Base-by-base conservation (phyloP, 2,329 filamentous ascomycete genomes). In the Diaporthe sp. region DNA sequence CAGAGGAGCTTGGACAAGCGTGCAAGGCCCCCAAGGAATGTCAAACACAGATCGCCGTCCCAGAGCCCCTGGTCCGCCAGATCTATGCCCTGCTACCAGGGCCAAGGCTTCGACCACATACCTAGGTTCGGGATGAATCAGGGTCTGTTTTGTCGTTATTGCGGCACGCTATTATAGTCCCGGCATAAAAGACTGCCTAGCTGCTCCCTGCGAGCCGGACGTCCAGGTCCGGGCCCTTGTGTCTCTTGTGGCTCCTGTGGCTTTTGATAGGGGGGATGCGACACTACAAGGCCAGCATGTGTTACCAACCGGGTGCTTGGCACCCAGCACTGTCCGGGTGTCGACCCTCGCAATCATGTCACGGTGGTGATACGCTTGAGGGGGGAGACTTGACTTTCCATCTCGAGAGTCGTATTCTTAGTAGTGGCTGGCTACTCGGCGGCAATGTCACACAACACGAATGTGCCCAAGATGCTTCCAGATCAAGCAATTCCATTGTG, bases 401-500 rank as follows among this genome's bases (percentile, higher is more conserved):
- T 74, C 75, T 74, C 75, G 72, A 76, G 72, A 74, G 75, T 76
- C 75, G 68, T 76, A 76, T 76, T 76, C 75, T 74, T 76, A 47
- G 45, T 67, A 76, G 60, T 74, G 72, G 75, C 75, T 76, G 75
- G 75, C 75, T 76, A 76, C 68, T 74, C 68, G 75, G 75, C 75
- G 75, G 75, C 73, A 75, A 76, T 76, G 75, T 76, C 75, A 76
- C 75, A 76, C 72, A 76, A 72, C 30, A 74, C 72, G 61, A 72
- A 74, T 74, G 75, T 66, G 72, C 74, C 72, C 75, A 66, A 76
- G 72, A 66, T 74, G 61, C 58, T 74, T 74, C 68, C 68, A 78
- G 72, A 76, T 77, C 74, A 77, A 77, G 76, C 76, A 77, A 73
- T 76, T 78, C 73, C 72, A 78, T 77, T 78, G 76, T 77, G 75